Percentiles rank a stretch among this genome's conserved stretches.
Evolutionary conservation across 2,329 filamentous ascomycete genomes (phyloP).

Genomic region (Amauroascus verrucosus): DNA sequence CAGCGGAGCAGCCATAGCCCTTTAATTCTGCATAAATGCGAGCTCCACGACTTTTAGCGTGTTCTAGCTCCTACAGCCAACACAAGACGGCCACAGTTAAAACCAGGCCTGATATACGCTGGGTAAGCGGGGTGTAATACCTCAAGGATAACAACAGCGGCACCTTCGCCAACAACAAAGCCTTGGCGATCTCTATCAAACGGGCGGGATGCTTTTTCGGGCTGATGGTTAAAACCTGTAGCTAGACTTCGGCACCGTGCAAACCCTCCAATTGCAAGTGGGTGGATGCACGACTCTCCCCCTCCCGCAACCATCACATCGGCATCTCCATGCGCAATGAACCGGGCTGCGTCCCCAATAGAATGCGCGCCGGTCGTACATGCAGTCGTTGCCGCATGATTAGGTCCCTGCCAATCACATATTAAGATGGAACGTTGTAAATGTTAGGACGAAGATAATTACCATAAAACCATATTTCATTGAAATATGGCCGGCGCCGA

Average conservation of each 20-base stretch:
- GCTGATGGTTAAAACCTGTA: slow-evolving; percentile 65
- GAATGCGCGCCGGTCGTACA: slow-evolving; percentile 95
- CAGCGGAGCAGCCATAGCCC: slow-evolving; percentile 83
- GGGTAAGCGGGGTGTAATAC: slow-evolving; percentile 27
- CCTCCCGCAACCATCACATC: slow-evolving; percentile 95
- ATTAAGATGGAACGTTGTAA: background rate
- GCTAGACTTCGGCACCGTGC: slow-evolving; percentile 76
- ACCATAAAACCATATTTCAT: slow-evolving; percentile 77
- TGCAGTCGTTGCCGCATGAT: slow-evolving; percentile 84
- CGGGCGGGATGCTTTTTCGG: slow-evolving; percentile 64
- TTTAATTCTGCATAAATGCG: slow-evolving; percentile 77
- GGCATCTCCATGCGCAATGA: slow-evolving; percentile 84
- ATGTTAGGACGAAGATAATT: slow-evolving; percentile 3
- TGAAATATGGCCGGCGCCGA: slow-evolving; percentile 87
- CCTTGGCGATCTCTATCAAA: slow-evolving; percentile 73
- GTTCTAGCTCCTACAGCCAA: slow-evolving; percentile 57
- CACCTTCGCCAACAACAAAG: slow-evolving; percentile 89
- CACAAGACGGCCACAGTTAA: background rate
- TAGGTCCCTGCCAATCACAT: slow-evolving; percentile 59
- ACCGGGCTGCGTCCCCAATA: slow-evolving; percentile 83
- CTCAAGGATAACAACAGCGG: slow-evolving; percentile 77
- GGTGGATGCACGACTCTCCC: slow-evolving; percentile 90
- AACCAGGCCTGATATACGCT: background rate
- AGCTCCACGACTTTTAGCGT: slow-evolving; percentile 69
- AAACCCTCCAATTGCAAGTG: slow-evolving; percentile 84